Base-by-base conservation (phyloP, 208 protist genomes). In the Dictyostelium gargantuum region DNA sequence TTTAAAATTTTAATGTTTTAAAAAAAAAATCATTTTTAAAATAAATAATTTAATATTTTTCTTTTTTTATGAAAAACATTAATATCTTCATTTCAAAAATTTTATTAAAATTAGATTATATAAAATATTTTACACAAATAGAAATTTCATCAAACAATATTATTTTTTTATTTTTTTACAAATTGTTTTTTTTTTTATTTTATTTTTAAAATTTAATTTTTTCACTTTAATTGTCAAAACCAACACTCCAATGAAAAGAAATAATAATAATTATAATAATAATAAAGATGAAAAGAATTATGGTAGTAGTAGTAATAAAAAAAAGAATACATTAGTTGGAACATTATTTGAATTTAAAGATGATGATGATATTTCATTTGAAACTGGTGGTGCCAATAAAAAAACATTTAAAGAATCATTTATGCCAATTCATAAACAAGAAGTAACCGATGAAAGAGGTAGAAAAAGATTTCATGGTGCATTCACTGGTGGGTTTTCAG, bases 401-500 rank as follows among this genome's bases (percentile, higher is more conserved):
- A 56, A 17, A n/a, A 58, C 42, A n/a, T 46, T 42, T n/a, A 80
- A 80, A 80, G 74, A 80, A 23, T 40, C 26, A 26, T 77, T 38
- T 46, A 80, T 38, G 21, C 91, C 91, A 52, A 63, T 80, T n/a
- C 81, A 68, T 29, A 76, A 93, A 63, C 91, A 93, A 84, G 82
- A 80, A 21, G 91, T 91, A 29, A 56, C 1, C 0, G 96, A 97
- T 84, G 93, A 93, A 44, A 85, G 94, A 48, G 97, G 97, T 15
- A 77, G 96, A 44, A 84, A 94, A 32, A 81, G 97, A 63, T 98
- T 98, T 89, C 97, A 98, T 84, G 97, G 97, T 58, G 97, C 97
- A 3, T 98, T 98, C 84, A 98, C 97, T 21, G 97, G 97, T 74
- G 97, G 97, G 26, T 98, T 96, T 70, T 97, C 96, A 21, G 97